phyloP scores from a whole-genome alignment of 2,329 filamentous ascomycete species.

The Orbilia brochopaga region DNA sequence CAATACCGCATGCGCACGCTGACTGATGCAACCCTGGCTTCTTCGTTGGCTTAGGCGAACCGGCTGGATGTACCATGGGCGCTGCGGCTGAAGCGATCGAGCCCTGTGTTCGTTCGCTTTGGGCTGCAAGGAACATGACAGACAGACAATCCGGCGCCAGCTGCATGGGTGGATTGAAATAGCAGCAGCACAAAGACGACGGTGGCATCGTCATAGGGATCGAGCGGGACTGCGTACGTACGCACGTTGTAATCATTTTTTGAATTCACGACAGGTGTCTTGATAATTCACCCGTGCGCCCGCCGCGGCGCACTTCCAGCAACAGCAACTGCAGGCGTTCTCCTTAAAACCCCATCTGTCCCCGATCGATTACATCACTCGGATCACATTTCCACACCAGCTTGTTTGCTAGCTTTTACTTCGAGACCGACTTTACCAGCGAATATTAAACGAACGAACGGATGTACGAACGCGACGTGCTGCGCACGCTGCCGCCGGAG shows the following conservation, averaged over 20 bases:
- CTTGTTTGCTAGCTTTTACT: no score
- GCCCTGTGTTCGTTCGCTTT: background rate
- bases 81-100: constrained; percentile 40
- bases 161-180: constrained; percentile 22
- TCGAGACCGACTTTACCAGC: background rate
- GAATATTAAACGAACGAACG: background rate
- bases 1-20: background rate
- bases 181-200: constrained; percentile 17
- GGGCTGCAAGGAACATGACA: constrained; percentile 47
- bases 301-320: background rate
- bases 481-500: constrained; percentile 40
- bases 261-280: constrained; percentile 6
- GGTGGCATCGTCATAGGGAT: constrained; percentile 31
- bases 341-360: constrained; percentile 5
- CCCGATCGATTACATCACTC: constrained; percentile 3
- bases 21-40: constrained; percentile 45
- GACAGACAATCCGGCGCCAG: background rate
- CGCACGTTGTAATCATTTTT: background rate
- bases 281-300: constrained; percentile 2
- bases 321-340: constrained; percentile 5
- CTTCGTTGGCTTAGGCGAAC: constrained; percentile 21
- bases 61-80: background rate
- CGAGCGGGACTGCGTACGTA: no score
- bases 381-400: no score
- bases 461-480: background rate